Evolutionary conservation across 192 early-diverging fungal genomes (phyloP), one percentile per base, ranked within the genome.

Genomic region (Chytriomyces hyalinus): DNA sequence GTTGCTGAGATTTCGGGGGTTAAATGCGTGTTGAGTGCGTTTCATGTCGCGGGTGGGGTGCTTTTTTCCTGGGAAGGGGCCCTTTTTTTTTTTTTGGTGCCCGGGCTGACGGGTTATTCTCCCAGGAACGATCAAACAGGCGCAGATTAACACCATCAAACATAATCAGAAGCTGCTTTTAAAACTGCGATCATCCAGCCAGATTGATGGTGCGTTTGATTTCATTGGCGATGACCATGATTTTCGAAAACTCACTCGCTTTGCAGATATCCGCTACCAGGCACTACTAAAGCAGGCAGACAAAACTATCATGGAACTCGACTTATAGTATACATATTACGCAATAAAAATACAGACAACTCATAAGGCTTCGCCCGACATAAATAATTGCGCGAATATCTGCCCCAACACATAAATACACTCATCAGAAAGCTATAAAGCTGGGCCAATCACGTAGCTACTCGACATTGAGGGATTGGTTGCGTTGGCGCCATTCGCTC

Each of bases 21-120:
- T 7, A 43, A 43, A 10, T 82, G 80, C 50, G 47, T 79, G 9
- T 47, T 84, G n/a, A 51, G 63, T 9, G 83, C 82, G 17, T 28
- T 80, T 6, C 80, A 81, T 50, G 50, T 67, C 15, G 67, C 59
- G 11, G 80, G 80, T 77, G 44, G 67, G 45, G 11, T n/a, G 67
- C 50, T 36, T 17, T 3, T 2, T 22, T 50, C 10, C 8, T 59
- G 9, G 70, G 57, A 60, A 50, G 53, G 51, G 53, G 53, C 36
- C 36, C 36, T 36, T 36, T 36, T 36, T 36, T 36, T 36, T 36
- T 36, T 36, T 36, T 36, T 2, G 36, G 36, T 36, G 36, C 36
- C 0, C 36, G 0, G 36, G 36, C 36, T 36, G 36, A 43, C 10
- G 9, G 9, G 20, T 24, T 61, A 48, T 10, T 62, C 20, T 24